Evolutionary conservation across 768 basidiomycete species (phyloP).

Genomic region (Holtermannia corniformis): DNA sequence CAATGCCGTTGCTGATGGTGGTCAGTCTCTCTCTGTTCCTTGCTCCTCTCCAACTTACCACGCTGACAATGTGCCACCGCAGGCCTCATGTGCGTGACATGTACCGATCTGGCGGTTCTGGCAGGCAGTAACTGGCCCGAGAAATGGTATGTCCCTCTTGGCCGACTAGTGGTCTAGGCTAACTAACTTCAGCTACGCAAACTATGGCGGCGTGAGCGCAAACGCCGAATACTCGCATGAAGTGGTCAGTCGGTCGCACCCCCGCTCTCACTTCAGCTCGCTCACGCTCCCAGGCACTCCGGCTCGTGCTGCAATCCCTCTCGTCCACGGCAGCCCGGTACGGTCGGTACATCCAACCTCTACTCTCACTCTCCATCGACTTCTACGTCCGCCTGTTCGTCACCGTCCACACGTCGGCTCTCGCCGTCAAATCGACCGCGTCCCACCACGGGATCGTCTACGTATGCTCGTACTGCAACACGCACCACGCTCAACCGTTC

Average conservation of each 20-base stretch:
- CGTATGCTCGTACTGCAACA: slow-evolving; percentile 73
- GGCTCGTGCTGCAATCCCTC: slow-evolving; percentile 77
- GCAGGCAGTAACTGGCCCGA: slow-evolving; percentile 92
- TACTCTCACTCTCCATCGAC: slow-evolving; percentile 86
- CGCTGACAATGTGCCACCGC: not conserved
- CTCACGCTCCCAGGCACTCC: slow-evolving; percentile 55
- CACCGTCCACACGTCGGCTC: slow-evolving; percentile 59
- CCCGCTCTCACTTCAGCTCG: not conserved
- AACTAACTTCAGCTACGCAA: slow-evolving; percentile 59
- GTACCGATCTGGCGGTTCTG: slow-evolving; percentile 88
- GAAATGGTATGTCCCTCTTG: slow-evolving; percentile 61
- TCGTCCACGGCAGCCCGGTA: slow-evolving; percentile 83
- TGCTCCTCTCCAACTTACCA: not conserved
- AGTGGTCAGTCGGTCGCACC: slow-evolving; percentile 50
- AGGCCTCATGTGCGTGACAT: slow-evolving; percentile 91
- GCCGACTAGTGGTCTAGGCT: slow-evolving; percentile 1
- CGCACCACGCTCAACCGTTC: slow-evolving; percentile 73
- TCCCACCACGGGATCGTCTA: slow-evolving; percentile 79
- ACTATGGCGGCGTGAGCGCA: slow-evolving; percentile 83
- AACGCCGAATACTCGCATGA: slow-evolving; percentile 96
- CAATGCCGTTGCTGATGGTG: slow-evolving; percentile 77
- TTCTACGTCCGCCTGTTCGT: slow-evolving; percentile 94
- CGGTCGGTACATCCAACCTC: slow-evolving; percentile 74
- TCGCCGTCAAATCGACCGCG: slow-evolving; percentile 72
- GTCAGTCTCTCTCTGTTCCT: slow-evolving; percentile 43